phyloP scores from a whole-genome alignment of 768 basidiomycete species.

The Leccinum imitatum region DNA sequence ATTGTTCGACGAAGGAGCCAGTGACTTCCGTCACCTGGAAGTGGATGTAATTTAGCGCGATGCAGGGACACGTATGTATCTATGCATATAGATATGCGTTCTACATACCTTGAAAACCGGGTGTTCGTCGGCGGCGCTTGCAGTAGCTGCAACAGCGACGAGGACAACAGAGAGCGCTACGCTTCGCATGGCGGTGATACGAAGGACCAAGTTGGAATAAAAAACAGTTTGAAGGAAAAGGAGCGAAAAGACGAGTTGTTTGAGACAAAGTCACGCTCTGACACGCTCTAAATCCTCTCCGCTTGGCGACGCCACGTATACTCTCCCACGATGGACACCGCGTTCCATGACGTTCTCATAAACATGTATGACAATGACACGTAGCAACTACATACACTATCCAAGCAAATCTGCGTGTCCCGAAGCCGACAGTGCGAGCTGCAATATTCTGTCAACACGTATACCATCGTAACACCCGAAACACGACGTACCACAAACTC shows the following conservation, averaged over 20 bases:
- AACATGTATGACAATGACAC: neutral
- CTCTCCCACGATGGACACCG: constrained; percentile 38
- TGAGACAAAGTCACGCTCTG: constrained; percentile 8
- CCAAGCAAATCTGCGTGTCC: constrained; percentile 94
- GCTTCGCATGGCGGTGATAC: constrained; percentile 75
- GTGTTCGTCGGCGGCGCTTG: constrained; percentile 59
- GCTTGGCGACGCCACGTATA: constrained; percentile 45
- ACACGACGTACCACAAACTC: constrained; percentile 80
- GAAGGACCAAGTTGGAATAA: constrained; percentile 57
- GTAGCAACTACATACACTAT: constrained; percentile 32
- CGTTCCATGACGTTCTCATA: constrained; percentile 6
- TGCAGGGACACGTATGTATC: constrained; percentile 4
- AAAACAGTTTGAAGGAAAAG: constrained; percentile 31
- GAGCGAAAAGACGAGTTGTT: constrained; percentile 38
- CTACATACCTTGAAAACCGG: constrained; percentile 64
- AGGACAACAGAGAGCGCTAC: constrained; percentile 77
- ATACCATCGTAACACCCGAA: neutral
- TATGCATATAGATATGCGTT: constrained; percentile 4
- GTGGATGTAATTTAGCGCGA: constrained; percentile 1
- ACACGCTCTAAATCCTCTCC: constrained; percentile 35
- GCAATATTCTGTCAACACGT: constrained; percentile 13
- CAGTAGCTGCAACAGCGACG: constrained; percentile 64
- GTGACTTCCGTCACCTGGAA: constrained; percentile 71
- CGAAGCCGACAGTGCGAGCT: constrained; percentile 92
- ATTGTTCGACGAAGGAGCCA: constrained; percentile 95